phyloP scores from a whole-genome alignment of 2,329 filamentous ascomycete genomes.

The Capronia americana region DNA sequence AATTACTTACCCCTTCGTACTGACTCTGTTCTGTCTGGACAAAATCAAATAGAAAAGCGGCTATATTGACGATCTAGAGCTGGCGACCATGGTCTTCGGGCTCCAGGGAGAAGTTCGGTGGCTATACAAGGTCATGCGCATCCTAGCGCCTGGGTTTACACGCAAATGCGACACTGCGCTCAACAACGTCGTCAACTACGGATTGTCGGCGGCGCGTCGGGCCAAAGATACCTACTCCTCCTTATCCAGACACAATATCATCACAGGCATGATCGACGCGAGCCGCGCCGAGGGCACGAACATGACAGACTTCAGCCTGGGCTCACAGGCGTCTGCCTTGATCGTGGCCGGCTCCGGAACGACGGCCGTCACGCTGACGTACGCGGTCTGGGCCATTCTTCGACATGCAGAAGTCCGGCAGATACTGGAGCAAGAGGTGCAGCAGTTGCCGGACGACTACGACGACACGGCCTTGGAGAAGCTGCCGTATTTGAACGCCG shows the following conservation, averaged over 20 bases:
- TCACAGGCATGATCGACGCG: constrained; percentile 16
- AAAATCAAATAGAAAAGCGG: constrained; percentile 47
- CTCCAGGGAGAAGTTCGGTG: constrained; percentile 20
- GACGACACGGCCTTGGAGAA: constrained; percentile 55
- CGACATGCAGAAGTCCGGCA: constrained; percentile 45
- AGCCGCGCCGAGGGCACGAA: constrained; percentile 11
- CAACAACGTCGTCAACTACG: constrained; percentile 10
- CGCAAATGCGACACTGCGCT: constrained; percentile 12
- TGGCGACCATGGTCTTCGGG: constrained; percentile 28
- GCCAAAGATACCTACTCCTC: constrained; percentile 10
- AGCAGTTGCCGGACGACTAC: constrained; percentile 45
- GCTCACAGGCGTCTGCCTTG: constrained; percentile 50
- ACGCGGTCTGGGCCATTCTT: constrained; percentile 51
- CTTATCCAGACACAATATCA: constrained; percentile 16
- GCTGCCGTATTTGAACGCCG: constrained; percentile 61
- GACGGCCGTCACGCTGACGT: constrained; percentile 58
- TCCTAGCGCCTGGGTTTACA: constrained; percentile 2
- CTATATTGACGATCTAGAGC: constrained; percentile 51
- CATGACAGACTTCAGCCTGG: constrained; percentile 20
- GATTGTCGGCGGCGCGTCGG: neutral
- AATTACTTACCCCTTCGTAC: too few relatives aligned
- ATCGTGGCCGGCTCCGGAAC: constrained; percentile 62
- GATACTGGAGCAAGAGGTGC: constrained; percentile 58
- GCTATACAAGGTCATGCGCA: constrained; percentile 16
- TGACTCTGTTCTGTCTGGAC: neutral